These are phyloP conservation scores for Pleurotus platypus DNA, from an alignment of 768 basidiomycete species.

Conservation along the genomic window DNA sequence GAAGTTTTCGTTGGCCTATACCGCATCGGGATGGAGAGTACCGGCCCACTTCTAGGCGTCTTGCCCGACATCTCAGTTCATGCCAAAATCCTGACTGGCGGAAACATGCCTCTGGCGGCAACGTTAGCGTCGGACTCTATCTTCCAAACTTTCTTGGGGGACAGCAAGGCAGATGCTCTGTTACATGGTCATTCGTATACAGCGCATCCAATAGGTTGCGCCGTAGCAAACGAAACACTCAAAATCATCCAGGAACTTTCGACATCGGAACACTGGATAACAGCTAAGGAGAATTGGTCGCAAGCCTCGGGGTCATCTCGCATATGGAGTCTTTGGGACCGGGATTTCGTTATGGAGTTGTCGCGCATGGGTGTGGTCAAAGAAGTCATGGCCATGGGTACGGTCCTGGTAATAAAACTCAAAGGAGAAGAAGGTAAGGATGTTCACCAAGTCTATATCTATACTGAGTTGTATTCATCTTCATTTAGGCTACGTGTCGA, in stretches of 20 bases:
- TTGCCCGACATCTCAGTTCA: constrained; percentile 87
- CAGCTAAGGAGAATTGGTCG: constrained; percentile 59
- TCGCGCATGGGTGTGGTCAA: constrained; percentile 57
- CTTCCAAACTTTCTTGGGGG: constrained; percentile 75
- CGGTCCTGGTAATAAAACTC: constrained; percentile 77
- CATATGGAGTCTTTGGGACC: constrained; percentile 90
- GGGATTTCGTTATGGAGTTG: constrained; percentile 59
- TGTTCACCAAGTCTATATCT: constrained; percentile 11
- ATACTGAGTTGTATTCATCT: neutral
- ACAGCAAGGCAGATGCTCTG: constrained; percentile 78
- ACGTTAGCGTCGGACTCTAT: constrained; percentile 81
- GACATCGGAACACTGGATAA: constrained; percentile 51
- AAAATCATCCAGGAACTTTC: constrained; percentile 54
- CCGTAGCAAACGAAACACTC: constrained; percentile 82
- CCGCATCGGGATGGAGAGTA: constrained; percentile 73
- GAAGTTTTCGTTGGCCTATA: constrained; percentile 95
- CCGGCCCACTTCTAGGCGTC: constrained; percentile 62
- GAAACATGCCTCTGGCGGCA: constrained; percentile 79
- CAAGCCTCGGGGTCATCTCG: constrained; percentile 10
- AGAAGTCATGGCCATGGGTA: constrained; percentile 85
- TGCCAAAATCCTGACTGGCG: constrained; percentile 93
- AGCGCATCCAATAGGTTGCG: constrained; percentile 90
- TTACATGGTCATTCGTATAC: constrained; percentile 96
- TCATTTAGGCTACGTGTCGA: constrained; percentile 49
- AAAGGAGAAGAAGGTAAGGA: constrained; percentile 53